Evolutionary conservation across 176 grass and related monocot genomes (phyloP).

Genomic region (Melocanna baccifera): DNA sequence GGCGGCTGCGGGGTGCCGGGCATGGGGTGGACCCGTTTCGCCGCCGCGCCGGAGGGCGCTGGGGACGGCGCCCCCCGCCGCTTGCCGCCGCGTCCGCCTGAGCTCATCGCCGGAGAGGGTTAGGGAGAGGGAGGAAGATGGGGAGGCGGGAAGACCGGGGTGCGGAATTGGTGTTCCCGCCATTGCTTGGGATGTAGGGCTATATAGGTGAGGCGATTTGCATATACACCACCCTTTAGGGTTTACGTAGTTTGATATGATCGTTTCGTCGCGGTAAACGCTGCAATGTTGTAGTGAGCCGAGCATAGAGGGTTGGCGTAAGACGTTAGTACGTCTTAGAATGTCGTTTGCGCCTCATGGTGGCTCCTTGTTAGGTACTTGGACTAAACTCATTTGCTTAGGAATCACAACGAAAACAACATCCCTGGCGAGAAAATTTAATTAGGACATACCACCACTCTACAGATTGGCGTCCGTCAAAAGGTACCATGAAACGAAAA

Average conservation of each 20-base stretch:
- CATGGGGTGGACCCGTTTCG: conserved; percentile 56
- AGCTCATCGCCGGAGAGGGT: conserved; percentile 36
- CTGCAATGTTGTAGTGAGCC: neutral
- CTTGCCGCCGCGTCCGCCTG: conserved; percentile 48
- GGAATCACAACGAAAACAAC: no score
- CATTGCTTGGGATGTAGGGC: conserved; percentile 41
- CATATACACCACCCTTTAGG: neutral
- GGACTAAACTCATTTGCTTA: no score
- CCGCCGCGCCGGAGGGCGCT: conserved; percentile 9
- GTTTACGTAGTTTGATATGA: neutral
- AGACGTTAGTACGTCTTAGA: no score
- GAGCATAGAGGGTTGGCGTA: neutral
- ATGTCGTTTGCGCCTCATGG: no score
- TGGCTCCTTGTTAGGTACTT: no score
- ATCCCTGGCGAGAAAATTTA: no score
- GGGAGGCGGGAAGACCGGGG: conserved; percentile 21
- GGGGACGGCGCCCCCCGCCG: conserved; percentile 44
- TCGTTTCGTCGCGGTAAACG: neutral
- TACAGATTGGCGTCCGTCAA: no score
- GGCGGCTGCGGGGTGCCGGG: conserved; percentile 26
- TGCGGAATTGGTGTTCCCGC: conserved; percentile 54
- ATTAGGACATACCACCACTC: no score
- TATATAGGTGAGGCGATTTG: neutral
- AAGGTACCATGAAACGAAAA: no score
- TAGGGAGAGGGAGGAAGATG: neutral